Evolutionary conservation across 768 basidiomycete species (phyloP).

Genomic region (Boletellus ananas): DNA sequence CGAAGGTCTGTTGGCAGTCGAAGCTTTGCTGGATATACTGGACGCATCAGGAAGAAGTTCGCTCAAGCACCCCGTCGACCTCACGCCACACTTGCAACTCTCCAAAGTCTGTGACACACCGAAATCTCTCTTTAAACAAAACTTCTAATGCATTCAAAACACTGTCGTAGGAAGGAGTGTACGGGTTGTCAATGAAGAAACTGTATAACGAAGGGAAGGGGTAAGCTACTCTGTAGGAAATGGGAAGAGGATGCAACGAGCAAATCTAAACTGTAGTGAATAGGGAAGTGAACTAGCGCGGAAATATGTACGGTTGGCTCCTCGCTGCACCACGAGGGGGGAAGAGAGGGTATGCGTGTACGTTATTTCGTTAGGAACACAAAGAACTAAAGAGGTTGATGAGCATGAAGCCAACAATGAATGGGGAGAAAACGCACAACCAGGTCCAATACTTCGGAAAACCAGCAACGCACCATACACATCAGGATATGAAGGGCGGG

Average conservation of each 20-base stretch:
- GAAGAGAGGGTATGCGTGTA: constrained; percentile 27
- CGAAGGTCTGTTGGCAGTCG: background rate
- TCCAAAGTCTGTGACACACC: background rate
- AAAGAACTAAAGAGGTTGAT: constrained; percentile 16
- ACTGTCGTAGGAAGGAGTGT: constrained; percentile 23
- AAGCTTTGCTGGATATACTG: background rate
- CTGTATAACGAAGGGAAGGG: constrained; percentile 24
- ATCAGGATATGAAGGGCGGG: constrained; percentile 8
- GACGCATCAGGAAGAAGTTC: background rate
- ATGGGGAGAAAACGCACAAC: constrained; percentile 15
- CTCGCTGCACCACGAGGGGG: constrained; percentile 18
- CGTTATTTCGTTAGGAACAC: constrained; percentile 25
- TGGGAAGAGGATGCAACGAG: constrained; percentile 15
- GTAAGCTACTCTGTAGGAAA: constrained; percentile 19
- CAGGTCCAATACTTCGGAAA: constrained; percentile 29
- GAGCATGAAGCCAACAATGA: constrained; percentile 1
- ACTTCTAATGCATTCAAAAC: constrained; percentile 26
- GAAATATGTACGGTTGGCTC: constrained; percentile 15
- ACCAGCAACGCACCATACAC: constrained; percentile 34
- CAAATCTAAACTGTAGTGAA: constrained; percentile 17
- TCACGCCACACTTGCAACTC: no score
- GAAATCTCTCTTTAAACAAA: constrained; percentile 2
- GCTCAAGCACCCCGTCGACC: no score
- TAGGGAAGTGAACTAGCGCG: constrained; percentile 16
- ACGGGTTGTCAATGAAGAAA: constrained; percentile 18